A percentile compares a stretch with the other conserved stretches of the same genome.
Conservation (phyloP, 371 early-diverging fungal genomes). For the Cokeromyces recurvatus region DNA sequence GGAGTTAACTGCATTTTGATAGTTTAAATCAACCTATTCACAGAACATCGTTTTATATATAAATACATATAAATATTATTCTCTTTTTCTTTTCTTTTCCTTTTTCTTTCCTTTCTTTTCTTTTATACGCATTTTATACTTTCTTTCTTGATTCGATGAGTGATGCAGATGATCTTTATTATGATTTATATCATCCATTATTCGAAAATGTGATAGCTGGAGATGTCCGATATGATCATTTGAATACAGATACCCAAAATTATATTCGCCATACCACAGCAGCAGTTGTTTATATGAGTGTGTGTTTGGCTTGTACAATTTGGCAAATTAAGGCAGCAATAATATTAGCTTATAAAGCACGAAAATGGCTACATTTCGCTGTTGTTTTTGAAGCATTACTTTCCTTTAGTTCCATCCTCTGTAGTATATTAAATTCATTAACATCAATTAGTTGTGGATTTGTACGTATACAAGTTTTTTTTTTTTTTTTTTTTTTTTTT, state of each 20-base stretch:
- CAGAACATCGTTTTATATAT: too few relatives aligned
- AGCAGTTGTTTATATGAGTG: constrained; percentile 33
- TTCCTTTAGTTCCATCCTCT: constrained; percentile 26
- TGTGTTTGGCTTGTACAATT: constrained; percentile 29
- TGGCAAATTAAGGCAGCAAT: constrained; percentile 33
- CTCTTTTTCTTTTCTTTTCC: too few relatives aligned
- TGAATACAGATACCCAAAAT: constrained; percentile 1
- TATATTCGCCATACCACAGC: constrained; percentile 14
- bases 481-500: too few relatives aligned
- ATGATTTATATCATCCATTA: too few relatives aligned
- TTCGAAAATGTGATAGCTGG: too few relatives aligned
- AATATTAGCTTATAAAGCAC: constrained; percentile 13
- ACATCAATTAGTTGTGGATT: constrained; percentile 22
- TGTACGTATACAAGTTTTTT: constrained; percentile 22
- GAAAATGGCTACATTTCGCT: constrained; percentile 31
- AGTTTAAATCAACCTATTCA: too few relatives aligned
- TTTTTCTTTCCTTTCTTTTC: too few relatives aligned
- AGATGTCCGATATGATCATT: neutral
- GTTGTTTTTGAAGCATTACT: constrained; percentile 26
- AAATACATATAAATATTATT: too few relatives aligned
- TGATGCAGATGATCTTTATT: too few relatives aligned
- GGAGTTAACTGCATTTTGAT: too few relatives aligned
- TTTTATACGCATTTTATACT: too few relatives aligned
- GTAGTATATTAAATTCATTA: constrained; percentile 33
- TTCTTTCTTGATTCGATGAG: too few relatives aligned